A percentile compares a stretch with the other conserved stretches of the same genome.
phyloP scores from a whole-genome alignment of 345 rosid species.

The Clarkia xantiana region DNA sequence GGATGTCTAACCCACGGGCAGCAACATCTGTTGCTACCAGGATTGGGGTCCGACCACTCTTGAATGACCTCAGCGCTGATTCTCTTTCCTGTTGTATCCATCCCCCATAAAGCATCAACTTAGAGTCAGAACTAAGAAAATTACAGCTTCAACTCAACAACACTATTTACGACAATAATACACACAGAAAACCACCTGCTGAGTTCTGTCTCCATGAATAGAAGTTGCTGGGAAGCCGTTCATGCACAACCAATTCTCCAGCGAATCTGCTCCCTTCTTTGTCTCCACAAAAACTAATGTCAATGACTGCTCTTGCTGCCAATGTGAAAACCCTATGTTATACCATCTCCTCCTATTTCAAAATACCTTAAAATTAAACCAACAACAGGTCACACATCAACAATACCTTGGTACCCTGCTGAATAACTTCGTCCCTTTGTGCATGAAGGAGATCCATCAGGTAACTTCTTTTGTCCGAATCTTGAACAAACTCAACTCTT shows the following conservation, averaged over 20 bases:
- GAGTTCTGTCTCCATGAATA: conserved; percentile 93
- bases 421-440: conserved; percentile 62
- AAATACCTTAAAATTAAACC: too few species aligned
- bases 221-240: conserved; percentile 92
- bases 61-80: conserved; percentile 66
- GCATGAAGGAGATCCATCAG: conserved; percentile 99
- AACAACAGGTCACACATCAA: background rate
- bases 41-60: conserved; percentile 79
- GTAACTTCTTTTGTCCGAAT: conserved; percentile 94
- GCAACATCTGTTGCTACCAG: conserved; percentile 96
- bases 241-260: conserved; percentile 75
- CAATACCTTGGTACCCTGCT: conserved; percentile 48
- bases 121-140: too few species aligned
- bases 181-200: conserved; percentile 41
- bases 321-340: background rate
- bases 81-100: conserved; percentile 85
- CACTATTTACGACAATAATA: too few species aligned
- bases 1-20: conserved; percentile 91
- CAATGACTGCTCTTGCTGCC: conserved; percentile 61
- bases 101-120: too few species aligned
- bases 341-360: background rate
- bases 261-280: conserved; percentile 85
- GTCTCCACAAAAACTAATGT: conserved; percentile 99
- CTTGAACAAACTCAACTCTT: conserved; percentile 89
- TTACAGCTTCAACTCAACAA: too few species aligned